Evolutionary conservation across 1,139 yeast species (phyloP).

Genomic region (Ogataea hybrid): DNA sequence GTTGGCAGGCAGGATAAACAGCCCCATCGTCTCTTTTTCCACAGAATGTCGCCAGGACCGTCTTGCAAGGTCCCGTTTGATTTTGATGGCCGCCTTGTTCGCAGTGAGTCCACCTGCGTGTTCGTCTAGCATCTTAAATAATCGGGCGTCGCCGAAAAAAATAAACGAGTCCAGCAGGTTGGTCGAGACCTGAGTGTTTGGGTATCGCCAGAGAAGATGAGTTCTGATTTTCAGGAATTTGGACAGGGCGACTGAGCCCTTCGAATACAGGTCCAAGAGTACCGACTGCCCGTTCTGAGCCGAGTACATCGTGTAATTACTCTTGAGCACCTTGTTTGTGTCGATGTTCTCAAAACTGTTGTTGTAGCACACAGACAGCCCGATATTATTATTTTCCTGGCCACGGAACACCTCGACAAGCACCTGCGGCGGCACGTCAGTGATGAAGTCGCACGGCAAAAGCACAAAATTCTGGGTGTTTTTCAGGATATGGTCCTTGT

Average conservation of each 20-base stretch:
- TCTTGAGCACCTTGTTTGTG: conserved; percentile 60
- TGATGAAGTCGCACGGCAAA: conserved; percentile 89
- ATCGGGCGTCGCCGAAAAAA: conserved; percentile 65
- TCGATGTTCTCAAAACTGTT: conserved; percentile 74
- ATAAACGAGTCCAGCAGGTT: conserved; percentile 74
- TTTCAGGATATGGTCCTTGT: conserved; percentile 39
- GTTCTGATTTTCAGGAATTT: conserved; percentile 77
- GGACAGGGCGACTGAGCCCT: conserved; percentile 58
- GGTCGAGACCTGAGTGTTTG: conserved; percentile 73
- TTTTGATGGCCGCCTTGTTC: conserved; percentile 57
- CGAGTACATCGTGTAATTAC: conserved; percentile 56
- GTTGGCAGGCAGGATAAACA: conserved; percentile 61
- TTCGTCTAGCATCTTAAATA: conserved; percentile 41
- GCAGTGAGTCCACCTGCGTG: conserved; percentile 31
- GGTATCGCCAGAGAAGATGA: conserved; percentile 87
- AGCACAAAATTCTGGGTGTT: conserved; percentile 57
- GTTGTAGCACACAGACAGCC: conserved; percentile 68
- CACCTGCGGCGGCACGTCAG: conserved; percentile 88
- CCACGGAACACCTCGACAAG: conserved; percentile 81
- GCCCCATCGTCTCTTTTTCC: conserved; percentile 58
- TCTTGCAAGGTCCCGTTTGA: conserved; percentile 84
- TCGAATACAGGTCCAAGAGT: conserved; percentile 69
- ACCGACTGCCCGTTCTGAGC: conserved; percentile 45
- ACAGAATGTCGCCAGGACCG: conserved; percentile 84
- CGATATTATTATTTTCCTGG: conserved; percentile 61